Base-by-base conservation (phyloP, 176 grass and related monocot genomes). In the Elymus sibiricus region DNA sequence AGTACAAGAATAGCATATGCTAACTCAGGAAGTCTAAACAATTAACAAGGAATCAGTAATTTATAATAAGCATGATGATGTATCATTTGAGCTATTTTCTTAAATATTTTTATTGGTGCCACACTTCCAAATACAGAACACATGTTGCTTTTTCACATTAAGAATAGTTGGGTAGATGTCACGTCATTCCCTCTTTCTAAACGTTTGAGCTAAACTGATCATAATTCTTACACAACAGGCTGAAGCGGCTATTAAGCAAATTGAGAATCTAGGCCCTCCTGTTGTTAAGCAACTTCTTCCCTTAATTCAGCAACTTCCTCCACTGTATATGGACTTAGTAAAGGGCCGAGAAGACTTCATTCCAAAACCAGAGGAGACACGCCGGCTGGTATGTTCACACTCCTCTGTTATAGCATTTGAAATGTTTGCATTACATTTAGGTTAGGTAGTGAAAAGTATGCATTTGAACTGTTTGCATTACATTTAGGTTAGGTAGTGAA, bases 331-430 rank as follows among this genome's bases (percentile, higher is more conserved):
- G 92, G 94, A 99, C 73, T 92, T 99, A 26, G 84, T 88, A 58
- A 89, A 96, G 24, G 97, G 97, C 70, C 90, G 97, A 84, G 97
- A 99, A 89, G 97, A 99, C 61, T 99, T 96, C 47, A 90, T 71
- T 88, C 94, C 97, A 86, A 99, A 92, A 92, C 94, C 94, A 84
- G 97, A 96, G 68, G 97, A 96, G 80, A 99, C 94, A 19, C 90
- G 90, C 6, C 84, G 89, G 55, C 74, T 99, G 92, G 97, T 96
- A 91, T 76, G 58, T 92, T 83, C 74, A 73, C 37, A 65, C 44
- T 35, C 37, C 76, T 87, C 25, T 81, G 26, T 32, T 16, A 14
- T 42, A n/a, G 40, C 68, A 51, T 87, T 81, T 86, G 63, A 65
- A 71, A 40, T 49, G 5, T 14, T 25, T 78, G 22, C 16, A 28